phyloP scores from a whole-genome alignment of 352 stramenopile species.

The Sclerospora graminicola region DNA sequence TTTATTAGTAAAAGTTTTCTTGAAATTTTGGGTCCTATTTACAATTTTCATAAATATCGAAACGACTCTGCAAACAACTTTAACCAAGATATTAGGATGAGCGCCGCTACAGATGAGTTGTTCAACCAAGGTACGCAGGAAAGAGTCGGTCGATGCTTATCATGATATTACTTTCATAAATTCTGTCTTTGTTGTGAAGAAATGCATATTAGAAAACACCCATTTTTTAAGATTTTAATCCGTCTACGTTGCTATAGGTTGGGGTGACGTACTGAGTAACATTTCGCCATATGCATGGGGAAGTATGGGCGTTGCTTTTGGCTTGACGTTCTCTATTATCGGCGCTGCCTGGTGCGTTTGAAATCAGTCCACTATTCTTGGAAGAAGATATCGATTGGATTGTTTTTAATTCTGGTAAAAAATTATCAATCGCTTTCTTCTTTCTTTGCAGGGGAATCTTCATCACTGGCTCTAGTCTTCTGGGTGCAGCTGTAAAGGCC shows the following conservation, averaged over 20 bases:
- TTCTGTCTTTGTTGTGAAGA: background rate
- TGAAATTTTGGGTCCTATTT: too few relatives aligned
- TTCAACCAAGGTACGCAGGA: slow-evolving; percentile 72
- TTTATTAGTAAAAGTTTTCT: too few relatives aligned
- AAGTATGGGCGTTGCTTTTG: slow-evolving; percentile 96
- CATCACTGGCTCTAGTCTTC: slow-evolving; percentile 91
- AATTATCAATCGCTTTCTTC: too few relatives aligned
- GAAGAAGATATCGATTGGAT: background rate
- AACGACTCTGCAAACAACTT: too few relatives aligned
- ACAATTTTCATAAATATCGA: too few relatives aligned
- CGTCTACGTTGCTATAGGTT: slow-evolving; percentile 32
- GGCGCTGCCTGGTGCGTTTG: slow-evolving; percentile 88
- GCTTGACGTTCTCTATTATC: slow-evolving; percentile 94
- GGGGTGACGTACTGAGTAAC: slow-evolving; percentile 94
- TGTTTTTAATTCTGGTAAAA: too few relatives aligned
- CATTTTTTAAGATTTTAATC: background rate
- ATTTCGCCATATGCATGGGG: slow-evolving; percentile 98
- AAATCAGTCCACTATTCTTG: background rate
- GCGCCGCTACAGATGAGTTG: slow-evolving; percentile 63
- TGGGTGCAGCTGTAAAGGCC: slow-evolving; percentile 97
- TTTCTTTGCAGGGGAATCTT: slow-evolving; percentile 74
- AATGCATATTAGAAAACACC: background rate
- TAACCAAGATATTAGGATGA: slow-evolving; percentile 40
- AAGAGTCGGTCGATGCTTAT: background rate
- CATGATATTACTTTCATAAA: background rate